Conservation (phyloP, 805 yeast genomes). For the Candida cerambycidarum region DNA sequence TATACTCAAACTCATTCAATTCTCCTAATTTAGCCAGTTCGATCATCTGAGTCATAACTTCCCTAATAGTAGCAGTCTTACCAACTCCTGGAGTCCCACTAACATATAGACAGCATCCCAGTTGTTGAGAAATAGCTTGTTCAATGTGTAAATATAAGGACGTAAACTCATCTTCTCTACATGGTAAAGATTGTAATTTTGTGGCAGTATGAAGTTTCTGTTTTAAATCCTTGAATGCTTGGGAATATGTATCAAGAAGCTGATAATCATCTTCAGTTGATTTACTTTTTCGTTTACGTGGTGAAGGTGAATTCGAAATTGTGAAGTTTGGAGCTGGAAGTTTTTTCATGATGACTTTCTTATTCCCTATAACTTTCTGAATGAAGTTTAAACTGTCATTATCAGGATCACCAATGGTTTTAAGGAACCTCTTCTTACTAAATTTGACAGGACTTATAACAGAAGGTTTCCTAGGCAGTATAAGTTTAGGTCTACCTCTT, state of each 20-base stretch:
- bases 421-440: background rate
- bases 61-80: constrained; percentile 89
- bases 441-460: background rate
- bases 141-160: constrained; percentile 68
- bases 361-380: constrained; percentile 4
- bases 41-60: constrained; percentile 71
- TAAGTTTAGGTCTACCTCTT: background rate
- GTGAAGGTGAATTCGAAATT: background rate
- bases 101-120: constrained; percentile 84
- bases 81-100: constrained; percentile 99
- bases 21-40: constrained; percentile 27
- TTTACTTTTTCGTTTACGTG: background rate
- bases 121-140: constrained; percentile 62
- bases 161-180: constrained; percentile 81
- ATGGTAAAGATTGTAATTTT: constrained; percentile 61
- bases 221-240: constrained; percentile 37
- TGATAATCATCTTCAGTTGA: constrained; percentile 7
- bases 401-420: background rate
- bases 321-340: constrained; percentile 2
- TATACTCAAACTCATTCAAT: constrained; percentile 55
- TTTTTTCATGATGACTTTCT: background rate
- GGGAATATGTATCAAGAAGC: constrained; percentile 22
- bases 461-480: background rate
- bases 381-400: constrained; percentile 3
- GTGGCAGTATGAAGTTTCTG: constrained; percentile 46